These are phyloP conservation scores for Coniochaeta sp. DNA, from an alignment of 2,329 filamentous ascomycete genomes.

Conservation along the genomic window DNA sequence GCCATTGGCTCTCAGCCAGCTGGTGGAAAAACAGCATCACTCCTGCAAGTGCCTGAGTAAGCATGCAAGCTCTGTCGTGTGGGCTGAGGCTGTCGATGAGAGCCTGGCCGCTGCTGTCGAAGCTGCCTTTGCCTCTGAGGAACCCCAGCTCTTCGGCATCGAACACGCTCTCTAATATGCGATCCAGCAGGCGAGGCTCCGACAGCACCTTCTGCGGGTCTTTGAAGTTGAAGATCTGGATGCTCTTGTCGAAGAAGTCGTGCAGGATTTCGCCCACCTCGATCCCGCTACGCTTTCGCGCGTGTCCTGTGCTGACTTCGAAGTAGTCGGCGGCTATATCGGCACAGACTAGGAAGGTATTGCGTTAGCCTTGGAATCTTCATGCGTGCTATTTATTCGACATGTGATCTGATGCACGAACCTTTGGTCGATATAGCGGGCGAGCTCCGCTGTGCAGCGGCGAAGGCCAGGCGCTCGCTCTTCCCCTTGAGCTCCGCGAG, in stretches of 20 bases:
- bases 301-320: constrained; percentile 15
- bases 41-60: constrained; percentile 11
- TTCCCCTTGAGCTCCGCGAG: constrained; percentile 9
- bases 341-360: constrained; percentile 9
- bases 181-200: constrained; percentile 7
- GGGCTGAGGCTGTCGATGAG: constrained; percentile 13
- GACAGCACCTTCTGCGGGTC: constrained; percentile 9
- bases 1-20: constrained; percentile 14
- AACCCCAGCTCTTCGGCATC: not conserved
- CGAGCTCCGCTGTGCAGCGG: constrained; percentile 13
- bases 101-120: not conserved
- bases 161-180: constrained; percentile 11
- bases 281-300: constrained; percentile 14
- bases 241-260: constrained; percentile 14
- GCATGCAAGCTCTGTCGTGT: constrained; percentile 16
- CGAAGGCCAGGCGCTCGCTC: constrained; percentile 12
- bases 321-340: constrained; percentile 13
- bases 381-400: not conserved
- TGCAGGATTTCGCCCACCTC: constrained; percentile 16
- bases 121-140: not conserved
- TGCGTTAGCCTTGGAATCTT: not conserved
- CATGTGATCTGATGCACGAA: constrained; percentile 3
- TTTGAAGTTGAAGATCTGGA: constrained; percentile 16
- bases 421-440: constrained; percentile 14
- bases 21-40: constrained; percentile 13